Percentiles rank a stretch among this genome's conserved stretches.
Conservation (phyloP, 2,329 filamentous ascomycete genomes). For the Pseudofabraea citricarpa region DNA sequence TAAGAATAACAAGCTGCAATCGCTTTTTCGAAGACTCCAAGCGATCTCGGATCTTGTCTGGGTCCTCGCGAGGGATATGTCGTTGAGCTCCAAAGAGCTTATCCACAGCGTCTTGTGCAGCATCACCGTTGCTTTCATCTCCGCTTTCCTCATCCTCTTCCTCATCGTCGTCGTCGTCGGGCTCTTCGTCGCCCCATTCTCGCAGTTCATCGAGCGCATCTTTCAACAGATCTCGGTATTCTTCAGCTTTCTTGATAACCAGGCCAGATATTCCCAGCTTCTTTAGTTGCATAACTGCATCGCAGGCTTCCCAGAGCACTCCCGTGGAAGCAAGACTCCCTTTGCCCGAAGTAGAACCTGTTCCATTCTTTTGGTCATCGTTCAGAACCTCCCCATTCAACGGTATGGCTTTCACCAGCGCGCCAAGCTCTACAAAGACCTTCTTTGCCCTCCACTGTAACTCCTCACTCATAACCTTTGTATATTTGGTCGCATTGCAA, state of each 20-base stretch:
- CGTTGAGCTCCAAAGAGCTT: slow-evolving; percentile 59
- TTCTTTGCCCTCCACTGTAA: slow-evolving; percentile 53
- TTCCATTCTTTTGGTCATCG: slow-evolving; percentile 41
- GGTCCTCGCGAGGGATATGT: slow-evolving; percentile 60
- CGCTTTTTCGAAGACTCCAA: slow-evolving; percentile 60
- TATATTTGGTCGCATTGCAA: slow-evolving; percentile 58
- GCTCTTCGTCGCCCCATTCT: slow-evolving; percentile 76
- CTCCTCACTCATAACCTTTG: slow-evolving; percentile 58
- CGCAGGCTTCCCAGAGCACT: slow-evolving; percentile 79
- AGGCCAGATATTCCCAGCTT: slow-evolving; percentile 65
- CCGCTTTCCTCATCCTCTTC: slow-evolving; percentile 49
- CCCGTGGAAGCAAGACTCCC: slow-evolving; percentile 64
- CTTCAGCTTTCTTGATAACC: slow-evolving; percentile 65
- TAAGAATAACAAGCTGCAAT: slow-evolving; percentile 60
- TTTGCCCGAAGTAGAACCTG: slow-evolving; percentile 32
- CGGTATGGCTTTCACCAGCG: slow-evolving; percentile 56
- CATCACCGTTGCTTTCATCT: slow-evolving; percentile 30
- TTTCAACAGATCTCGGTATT: slow-evolving; percentile 69
- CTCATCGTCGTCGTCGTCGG: slow-evolving; percentile 52
- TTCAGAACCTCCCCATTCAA: slow-evolving; percentile 49
- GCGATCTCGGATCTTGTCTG: slow-evolving; percentile 57
- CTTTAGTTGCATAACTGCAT: slow-evolving; percentile 61
- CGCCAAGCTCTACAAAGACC: slow-evolving; percentile 57
- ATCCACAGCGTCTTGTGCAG: slow-evolving; percentile 57
- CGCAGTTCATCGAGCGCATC: slow-evolving; percentile 84